A percentile compares a stretch with the other conserved stretches of the same genome.
These are phyloP conservation scores for Quambalaria eucalypti DNA, from an alignment of 1,284 basidiomycete genomes.

Conservation along the genomic window DNA sequence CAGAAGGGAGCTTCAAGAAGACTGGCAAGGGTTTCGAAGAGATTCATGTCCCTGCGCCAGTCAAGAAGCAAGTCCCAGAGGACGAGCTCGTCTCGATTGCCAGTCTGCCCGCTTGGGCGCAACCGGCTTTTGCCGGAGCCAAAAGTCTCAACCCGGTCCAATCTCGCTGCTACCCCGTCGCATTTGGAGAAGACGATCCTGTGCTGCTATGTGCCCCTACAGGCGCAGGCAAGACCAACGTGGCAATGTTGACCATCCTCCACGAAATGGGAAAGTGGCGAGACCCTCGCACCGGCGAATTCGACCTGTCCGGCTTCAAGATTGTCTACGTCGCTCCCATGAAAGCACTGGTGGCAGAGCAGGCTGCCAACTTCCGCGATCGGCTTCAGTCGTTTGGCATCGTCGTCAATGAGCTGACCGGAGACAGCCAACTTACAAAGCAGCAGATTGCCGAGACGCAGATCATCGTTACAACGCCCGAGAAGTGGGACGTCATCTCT, in stretches of 20 bases:
- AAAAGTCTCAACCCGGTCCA: constrained; percentile 80
- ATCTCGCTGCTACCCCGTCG: constrained; percentile 62
- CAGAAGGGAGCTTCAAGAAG: constrained; percentile 94
- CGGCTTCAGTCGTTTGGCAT: constrained; percentile 74
- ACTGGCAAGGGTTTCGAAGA: constrained; percentile 95
- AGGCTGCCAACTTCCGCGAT: constrained; percentile 50
- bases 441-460: constrained; percentile 94
- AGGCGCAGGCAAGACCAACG: constrained; percentile 99
- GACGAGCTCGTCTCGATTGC: constrained; percentile 66
- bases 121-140: constrained; percentile 50
- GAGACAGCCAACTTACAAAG: constrained; percentile 96
- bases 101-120: constrained; percentile 73
- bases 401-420: constrained; percentile 88
- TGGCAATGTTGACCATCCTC: constrained; percentile 67
- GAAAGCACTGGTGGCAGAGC: constrained; percentile 54
- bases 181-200: constrained; percentile 83
- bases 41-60: constrained; percentile 91
- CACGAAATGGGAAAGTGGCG: constrained; percentile 42
- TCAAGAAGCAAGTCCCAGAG: constrained; percentile 58
- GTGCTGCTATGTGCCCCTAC: constrained; percentile 94
- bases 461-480: constrained; percentile 96
- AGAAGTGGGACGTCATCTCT: constrained; percentile 95
- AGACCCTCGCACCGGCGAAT: constrained; percentile 69
- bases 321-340: constrained; percentile 97
- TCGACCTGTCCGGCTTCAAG: constrained; percentile 87